Evolutionary conservation across 2,329 filamentous ascomycete genomes (phyloP), one percentile per base, ranked within the genome.

Genomic region (Cercospora sp.): DNA sequence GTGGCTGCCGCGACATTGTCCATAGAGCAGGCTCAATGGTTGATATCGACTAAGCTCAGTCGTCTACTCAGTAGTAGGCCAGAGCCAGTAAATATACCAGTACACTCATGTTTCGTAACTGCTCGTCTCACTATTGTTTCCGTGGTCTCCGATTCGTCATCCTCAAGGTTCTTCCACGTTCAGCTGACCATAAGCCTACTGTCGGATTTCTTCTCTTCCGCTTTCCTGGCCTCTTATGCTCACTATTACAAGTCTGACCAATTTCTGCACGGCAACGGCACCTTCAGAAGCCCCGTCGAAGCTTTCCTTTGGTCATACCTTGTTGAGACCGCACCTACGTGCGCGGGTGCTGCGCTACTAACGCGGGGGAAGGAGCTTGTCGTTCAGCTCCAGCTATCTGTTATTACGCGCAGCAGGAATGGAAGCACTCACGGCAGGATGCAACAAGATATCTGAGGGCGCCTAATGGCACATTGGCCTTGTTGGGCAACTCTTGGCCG

Each of bases 11-110:
- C 59, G 57, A 60, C 26, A 33, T 33, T 36, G 57, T 60, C 30
- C 30, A 60, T 60, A 60, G 28, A 53, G 26, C 42, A 63, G n/a
- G 42, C 60, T 33, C 40, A 51, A 18, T 53, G 23, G 60, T 53
- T 23, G 60, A 53, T 48, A 60, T 60, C 57, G 45, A 60, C n/a
- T 20, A 60, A 10, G 57, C 18, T 60, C 30, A 36, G 57, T 18
- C 23, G 53, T 26, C 53, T 51, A 51, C 45, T 12, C 45, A 51
- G 18, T 40, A 53, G 26, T n/a, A 28, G 26, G 53, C 53, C 26
- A 26, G 9, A 30, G 53, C 53, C 20, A 31, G 53, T 58, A 31
- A 10, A 58, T 33, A 30, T 58, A 31, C 33, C 26, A 30, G 53
- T 58, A 58, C 16, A 30, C 30, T 51, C 45, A 51, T 51, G 45